phyloP scores from a whole-genome alignment of 2,329 filamentous ascomycete species.

The Epichloe sibirici region DNA sequence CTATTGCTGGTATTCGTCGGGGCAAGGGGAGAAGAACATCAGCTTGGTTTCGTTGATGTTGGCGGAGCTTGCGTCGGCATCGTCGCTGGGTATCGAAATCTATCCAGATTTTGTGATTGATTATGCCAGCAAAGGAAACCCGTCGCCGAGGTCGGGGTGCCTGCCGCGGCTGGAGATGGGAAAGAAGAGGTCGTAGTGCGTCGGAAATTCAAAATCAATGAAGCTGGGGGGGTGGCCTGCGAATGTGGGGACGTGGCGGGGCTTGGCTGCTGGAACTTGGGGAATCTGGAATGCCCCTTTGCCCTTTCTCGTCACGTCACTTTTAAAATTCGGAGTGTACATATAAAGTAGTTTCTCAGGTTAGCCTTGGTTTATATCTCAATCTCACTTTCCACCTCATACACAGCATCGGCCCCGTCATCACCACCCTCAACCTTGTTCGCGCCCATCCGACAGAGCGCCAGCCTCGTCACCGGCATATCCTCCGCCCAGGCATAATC shows the following conservation, averaged over 20 bases:
- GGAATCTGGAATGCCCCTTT: too few species aligned
- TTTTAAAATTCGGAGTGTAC: too few species aligned
- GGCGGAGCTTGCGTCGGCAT: neutral
- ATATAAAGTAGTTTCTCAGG: too few species aligned
- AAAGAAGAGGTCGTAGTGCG: neutral
- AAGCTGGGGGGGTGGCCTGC: neutral
- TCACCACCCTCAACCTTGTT: constrained; percentile 40
- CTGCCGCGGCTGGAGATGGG: neutral
- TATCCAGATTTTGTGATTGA: neutral
- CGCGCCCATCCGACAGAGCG: constrained; percentile 82
- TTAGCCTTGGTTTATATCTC: too few species aligned
- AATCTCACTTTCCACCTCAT: constrained; percentile 41
- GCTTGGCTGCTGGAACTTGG: too few species aligned
- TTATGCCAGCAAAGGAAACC: neutral
- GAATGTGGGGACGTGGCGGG: neutral
- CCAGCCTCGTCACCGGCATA: constrained; percentile 55
- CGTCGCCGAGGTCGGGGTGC: neutral
- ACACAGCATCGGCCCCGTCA: constrained; percentile 33
- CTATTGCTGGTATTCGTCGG: too few species aligned
- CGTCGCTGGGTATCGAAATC: neutral
- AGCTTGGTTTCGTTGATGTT: neutral
- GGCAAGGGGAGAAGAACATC: neutral
- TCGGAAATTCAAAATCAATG: neutral
- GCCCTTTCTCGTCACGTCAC: too few species aligned
- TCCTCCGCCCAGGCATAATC: constrained; percentile 60